phyloP scores from a whole-genome alignment of 805 yeast species.

The Ogataea parapolymorpha region DNA sequence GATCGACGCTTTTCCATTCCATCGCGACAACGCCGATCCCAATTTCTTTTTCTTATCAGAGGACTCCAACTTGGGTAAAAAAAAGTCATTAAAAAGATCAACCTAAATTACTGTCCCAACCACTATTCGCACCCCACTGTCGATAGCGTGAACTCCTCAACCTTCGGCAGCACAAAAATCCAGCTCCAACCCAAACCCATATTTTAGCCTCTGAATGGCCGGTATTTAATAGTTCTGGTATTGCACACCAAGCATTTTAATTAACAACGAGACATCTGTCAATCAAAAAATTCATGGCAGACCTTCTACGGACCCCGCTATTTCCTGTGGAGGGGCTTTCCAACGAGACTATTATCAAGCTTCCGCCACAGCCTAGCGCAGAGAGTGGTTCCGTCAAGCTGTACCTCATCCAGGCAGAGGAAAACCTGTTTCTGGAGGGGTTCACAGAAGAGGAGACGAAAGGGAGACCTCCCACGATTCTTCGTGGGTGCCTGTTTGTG shows the following conservation, averaged over 20 bases:
- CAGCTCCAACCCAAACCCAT: neutral
- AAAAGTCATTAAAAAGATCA: neutral
- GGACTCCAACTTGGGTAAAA: neutral
- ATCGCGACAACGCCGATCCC: neutral
- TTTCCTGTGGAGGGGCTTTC: conserved; percentile 44
- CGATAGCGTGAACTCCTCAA: no score
- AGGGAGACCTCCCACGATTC: conserved; percentile 69
- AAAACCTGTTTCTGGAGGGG: conserved; percentile 76
- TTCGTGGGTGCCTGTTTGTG: conserved; percentile 75
- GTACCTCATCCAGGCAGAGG: conserved; percentile 77
- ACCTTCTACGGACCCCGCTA: conserved; percentile 38
- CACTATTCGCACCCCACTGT: no score
- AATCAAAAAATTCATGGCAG: conserved; percentile 11
- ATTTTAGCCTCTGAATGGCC: neutral
- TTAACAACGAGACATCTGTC: no score
- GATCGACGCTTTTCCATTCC: neutral
- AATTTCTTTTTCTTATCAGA: conserved; percentile 1
- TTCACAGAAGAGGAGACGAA: conserved; percentile 62
- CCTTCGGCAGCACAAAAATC: neutral
- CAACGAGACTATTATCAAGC: conserved; percentile 41
- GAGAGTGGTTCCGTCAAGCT: conserved; percentile 64
- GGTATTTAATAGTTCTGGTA: neutral
- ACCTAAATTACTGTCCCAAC: neutral
- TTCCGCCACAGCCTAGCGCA: conserved; percentile 54
- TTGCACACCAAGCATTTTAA: no score